Conservation (phyloP, 179 eudicot genomes). For the Silene vulgaris region DNA sequence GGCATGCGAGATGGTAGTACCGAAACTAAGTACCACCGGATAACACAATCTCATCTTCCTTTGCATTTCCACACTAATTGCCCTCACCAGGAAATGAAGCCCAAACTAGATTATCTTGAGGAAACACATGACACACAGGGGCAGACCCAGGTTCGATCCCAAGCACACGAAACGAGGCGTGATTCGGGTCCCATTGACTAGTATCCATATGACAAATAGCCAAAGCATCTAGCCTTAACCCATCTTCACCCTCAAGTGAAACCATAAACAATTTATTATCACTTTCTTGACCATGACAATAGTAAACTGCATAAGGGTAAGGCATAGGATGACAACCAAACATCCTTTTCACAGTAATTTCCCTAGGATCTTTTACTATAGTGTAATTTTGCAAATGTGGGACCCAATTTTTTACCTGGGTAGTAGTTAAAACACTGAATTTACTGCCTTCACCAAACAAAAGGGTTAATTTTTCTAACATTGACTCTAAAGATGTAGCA, state of each 20-base stretch:
- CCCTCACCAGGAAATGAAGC: slow-evolving; percentile 23
- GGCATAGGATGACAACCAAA: slow-evolving; percentile 67
- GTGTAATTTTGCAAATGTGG: slow-evolving; percentile 50
- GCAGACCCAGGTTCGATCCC: slow-evolving; percentile 43
- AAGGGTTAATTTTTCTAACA: slow-evolving; percentile 41
- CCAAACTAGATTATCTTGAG: slow-evolving; percentile 63
- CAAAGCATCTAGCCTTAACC: slow-evolving; percentile 40
- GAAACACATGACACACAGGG: slow-evolving; percentile 71
- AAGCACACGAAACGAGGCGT: slow-evolving; percentile 45
- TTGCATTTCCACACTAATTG: not conserved
- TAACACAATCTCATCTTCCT: no score
- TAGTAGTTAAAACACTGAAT: slow-evolving; percentile 44
- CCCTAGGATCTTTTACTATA: slow-evolving; percentile 32
- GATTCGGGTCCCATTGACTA: slow-evolving; percentile 55
- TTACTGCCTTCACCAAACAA: slow-evolving; percentile 31
- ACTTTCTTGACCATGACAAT: slow-evolving; percentile 59
- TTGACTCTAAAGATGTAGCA: slow-evolving; percentile 61
- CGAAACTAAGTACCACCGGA: no score
- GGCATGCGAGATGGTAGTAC: no score
- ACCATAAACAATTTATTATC: slow-evolving; percentile 40
- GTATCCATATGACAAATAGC: slow-evolving; percentile 73
- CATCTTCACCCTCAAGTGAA: slow-evolving; percentile 36
- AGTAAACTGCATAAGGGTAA: slow-evolving; percentile 67
- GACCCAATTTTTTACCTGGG: slow-evolving; percentile 22
- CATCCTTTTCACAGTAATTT: slow-evolving; percentile 30